Base-by-base conservation (phyloP, 345 rosid species). In the Cardiospermum halicacabum region DNA sequence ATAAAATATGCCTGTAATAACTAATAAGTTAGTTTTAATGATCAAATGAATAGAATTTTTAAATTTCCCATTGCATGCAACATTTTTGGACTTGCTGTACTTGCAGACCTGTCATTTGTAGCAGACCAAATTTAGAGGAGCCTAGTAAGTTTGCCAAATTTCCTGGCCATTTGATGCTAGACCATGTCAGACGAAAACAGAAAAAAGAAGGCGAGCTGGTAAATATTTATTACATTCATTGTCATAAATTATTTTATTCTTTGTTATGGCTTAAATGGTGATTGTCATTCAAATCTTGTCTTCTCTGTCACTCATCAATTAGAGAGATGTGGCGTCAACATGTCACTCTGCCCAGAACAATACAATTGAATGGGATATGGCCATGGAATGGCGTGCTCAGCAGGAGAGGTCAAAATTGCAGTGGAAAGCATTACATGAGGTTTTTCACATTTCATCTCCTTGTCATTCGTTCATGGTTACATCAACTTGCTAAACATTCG, bases 341-440 rank as follows among this genome's bases (percentile, higher is more conserved):
- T 60, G 83, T 26, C 83, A 80, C 62, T 64, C 66, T 56, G 62
- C 85, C 40, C 88, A 83, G 66, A 60, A 69, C 34, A 78, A 78
- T 31, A 80, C 55, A 1, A 21, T 76, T 5, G 81, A 76, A 59
- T 62, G 65, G 59, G 73, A 63, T 3, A 65, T 83, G 85, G 83
- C 80, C 11, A 25, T 62, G 31, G 75, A 76, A 34, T 78, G 88
- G 88, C 18, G 65, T 24, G 0, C 72, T 24, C 75, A 69, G 18
- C 81, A 76, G 39, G 66, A 50, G 55, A 60, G 51, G 54, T 62
- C 78, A 13, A 77, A 72, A 55, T 7, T 34, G 25, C 49, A 59
- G 58, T 77, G 81, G 83, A 72, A 72, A 49, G 61, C 60, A 28
- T 62, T 82, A 21, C 65, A 67, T 63, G 56, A 40, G 86, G 86